A percentile compares a stretch with the other conserved stretches of the same genome.
Conservation (phyloP, 768 basidiomycete genomes). For the Trichaptum fuscoviolaceum region DNA sequence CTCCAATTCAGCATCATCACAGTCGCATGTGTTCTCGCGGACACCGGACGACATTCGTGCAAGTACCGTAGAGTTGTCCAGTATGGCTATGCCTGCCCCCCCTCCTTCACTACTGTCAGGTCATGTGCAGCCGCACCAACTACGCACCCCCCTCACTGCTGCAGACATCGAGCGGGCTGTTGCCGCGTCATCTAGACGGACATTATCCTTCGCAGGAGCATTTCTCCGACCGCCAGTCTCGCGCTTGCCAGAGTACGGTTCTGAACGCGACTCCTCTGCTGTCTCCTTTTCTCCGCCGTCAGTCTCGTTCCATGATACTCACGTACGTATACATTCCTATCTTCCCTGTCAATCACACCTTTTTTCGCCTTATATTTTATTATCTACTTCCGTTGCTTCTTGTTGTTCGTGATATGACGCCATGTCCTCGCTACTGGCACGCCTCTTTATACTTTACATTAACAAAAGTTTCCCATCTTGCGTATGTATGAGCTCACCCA, state of each 20-base stretch:
- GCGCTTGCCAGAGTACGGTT: constrained; percentile 28
- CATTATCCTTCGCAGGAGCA: constrained; percentile 7
- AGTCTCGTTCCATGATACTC: neutral
- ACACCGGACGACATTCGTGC: constrained; percentile 62
- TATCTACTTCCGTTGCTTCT: neutral
- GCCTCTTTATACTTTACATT: neutral
- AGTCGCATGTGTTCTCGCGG: constrained; percentile 31
- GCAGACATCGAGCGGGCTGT: constrained; percentile 15
- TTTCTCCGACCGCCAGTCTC: neutral
- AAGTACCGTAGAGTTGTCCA: constrained; percentile 61
- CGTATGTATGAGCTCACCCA: neutral
- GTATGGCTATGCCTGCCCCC: constrained; percentile 36
- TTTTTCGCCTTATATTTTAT: neutral
- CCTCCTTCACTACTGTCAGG: constrained; percentile 16
- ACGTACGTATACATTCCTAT: neutral
- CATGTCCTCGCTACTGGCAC: neutral
- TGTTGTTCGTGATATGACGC: neutral
- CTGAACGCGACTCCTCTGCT: constrained; percentile 23
- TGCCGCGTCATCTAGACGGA: constrained; percentile 3
- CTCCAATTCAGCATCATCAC: neutral
- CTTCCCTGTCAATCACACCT: neutral
- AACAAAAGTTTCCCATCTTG: neutral
- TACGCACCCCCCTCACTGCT: constrained; percentile 12
- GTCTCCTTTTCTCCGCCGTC: constrained; percentile 13
- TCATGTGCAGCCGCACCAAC: constrained; percentile 10